A percentile compares a stretch with the other conserved stretches of the same genome.
Conservation (phyloP, 2,329 filamentous ascomycete genomes). For the Pseudovirgaria hyperparasitica region DNA sequence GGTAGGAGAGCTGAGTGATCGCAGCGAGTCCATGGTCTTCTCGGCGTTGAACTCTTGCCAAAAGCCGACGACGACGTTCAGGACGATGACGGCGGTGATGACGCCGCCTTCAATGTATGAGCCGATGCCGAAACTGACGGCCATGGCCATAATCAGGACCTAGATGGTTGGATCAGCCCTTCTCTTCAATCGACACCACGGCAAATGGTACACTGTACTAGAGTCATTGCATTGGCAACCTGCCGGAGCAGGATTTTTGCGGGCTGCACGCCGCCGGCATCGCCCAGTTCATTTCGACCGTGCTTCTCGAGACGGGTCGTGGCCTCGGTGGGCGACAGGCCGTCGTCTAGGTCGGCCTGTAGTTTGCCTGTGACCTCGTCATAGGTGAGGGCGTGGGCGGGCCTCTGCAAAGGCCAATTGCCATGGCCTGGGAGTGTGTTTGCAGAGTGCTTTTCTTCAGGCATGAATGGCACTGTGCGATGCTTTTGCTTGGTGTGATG, state of each 20-base stretch:
- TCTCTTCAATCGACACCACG: constrained; percentile 2
- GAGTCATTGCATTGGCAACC: constrained; percentile 65
- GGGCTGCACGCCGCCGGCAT: constrained; percentile 54
- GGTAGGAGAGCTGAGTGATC: constrained; percentile 33
- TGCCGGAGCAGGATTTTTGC: constrained; percentile 62
- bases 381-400: constrained; percentile 45
- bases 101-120: constrained; percentile 37
- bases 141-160: constrained; percentile 36
- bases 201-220: constrained; percentile 32
- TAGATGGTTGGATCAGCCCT: constrained; percentile 6
- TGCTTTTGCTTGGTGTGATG: too few relatives aligned
- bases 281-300: constrained; percentile 58
- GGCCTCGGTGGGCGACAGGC: constrained; percentile 48
- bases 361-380: constrained; percentile 41
- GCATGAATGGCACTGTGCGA: too few relatives aligned
- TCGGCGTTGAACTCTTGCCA: constrained; percentile 34
- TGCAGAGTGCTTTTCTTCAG: too few relatives aligned
- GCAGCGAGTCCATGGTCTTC: constrained; percentile 37
- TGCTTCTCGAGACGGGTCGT: constrained; percentile 44
- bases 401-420: constrained; percentile 27
- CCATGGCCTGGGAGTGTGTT: too few relatives aligned
- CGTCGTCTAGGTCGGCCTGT: constrained; percentile 49
- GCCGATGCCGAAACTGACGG: constrained; percentile 32
- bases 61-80: constrained; percentile 35
- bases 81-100: constrained; percentile 30